Evolutionary conservation across 371 early-diverging fungal species (phyloP).

Genomic region (Paraphysoderma sedebokerense): DNA sequence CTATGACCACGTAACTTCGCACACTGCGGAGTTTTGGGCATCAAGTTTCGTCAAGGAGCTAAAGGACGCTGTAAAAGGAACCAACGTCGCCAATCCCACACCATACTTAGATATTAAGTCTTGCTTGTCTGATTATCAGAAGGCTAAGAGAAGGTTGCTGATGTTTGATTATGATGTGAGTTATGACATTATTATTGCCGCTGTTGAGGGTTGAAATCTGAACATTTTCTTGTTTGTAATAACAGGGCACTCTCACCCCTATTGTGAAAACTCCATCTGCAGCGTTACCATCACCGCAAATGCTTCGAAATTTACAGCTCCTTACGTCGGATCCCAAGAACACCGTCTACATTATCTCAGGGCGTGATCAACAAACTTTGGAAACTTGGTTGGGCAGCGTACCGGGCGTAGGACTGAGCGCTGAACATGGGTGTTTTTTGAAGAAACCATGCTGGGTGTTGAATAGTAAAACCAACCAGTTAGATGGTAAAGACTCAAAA

Average conservation of each 20-base stretch:
- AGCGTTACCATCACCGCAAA: slow-evolving; percentile 2
- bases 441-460: slow-evolving; percentile 26
- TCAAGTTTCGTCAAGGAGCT: slow-evolving; percentile 32
- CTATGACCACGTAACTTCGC: slow-evolving; percentile 23
- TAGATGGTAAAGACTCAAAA: no score
- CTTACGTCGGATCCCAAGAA: slow-evolving; percentile 45
- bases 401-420: slow-evolving; percentile 53
- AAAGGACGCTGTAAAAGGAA: slow-evolving; percentile 7
- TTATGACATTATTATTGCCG: no score
- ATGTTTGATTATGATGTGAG: slow-evolving; percentile 34
- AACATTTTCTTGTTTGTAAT: background rate
- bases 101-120: slow-evolving; percentile 35
- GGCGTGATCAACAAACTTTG: slow-evolving; percentile 67
- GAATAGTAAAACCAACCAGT: no score
- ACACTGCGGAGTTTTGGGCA: slow-evolving; percentile 53
- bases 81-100: slow-evolving; percentile 25
- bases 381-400: slow-evolving; percentile 60
- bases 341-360: slow-evolving; percentile 83
- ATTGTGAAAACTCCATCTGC: background rate
- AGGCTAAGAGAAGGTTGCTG: slow-evolving; percentile 21
- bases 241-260: slow-evolving; percentile 26
- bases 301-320: background rate
- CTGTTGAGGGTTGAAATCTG: no score
- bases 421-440: slow-evolving; percentile 54
- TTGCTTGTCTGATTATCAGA: slow-evolving; percentile 25